Evolutionary conservation across 2,329 filamentous ascomycete genomes (phyloP), one percentile per base, ranked within the genome.

Genomic region (Zelopaecilomyces penicillatus): DNA sequence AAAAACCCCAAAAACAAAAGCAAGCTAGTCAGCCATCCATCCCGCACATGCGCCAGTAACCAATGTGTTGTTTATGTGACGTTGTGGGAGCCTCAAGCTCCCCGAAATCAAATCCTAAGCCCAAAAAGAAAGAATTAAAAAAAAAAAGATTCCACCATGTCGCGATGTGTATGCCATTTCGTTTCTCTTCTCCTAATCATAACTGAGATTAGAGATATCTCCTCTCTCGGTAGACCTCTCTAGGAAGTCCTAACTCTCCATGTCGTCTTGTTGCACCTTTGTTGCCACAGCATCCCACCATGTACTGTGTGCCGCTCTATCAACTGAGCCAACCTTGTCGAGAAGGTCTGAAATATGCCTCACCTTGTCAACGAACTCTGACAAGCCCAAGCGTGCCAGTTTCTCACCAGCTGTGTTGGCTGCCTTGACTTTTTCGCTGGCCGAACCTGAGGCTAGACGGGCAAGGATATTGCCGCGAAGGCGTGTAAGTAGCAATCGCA

Each of bases 241-340:
- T 19, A 19, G 19, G 19, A 19, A 19, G 19, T 19, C n/a, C 47
- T 57, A 59, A 38, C 48, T 33, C 12, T 52, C 49, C 46, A 59
- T 52, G 7, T 62, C 63, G 45, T 71, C 70, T 48, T 64, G 65
- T 50, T 71, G 70, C 28, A 78, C 69, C 59, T 74, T 76, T 49
- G 72, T 71, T 0, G 79, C 76, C 50, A 86, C 74, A 38, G 71
- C 65, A 62, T 87, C 83, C 71, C 86, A 89, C 82, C 83, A 87
- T 37, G 66, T 57, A 9, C 77, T 77, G 61, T 88, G 85, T 6
- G 78, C 74, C 49, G 78, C 80, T 50, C 81, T 73, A 58, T 89
- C 85, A 5, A 88, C 80, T 4, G 67, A 67, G 10, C 81, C 80
- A 4, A 88, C 73, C 57, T 75, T 75, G 36, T 76, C 73, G 48